A percentile compares a stretch with the other conserved stretches of the same genome.
Evolutionary conservation across 1,284 basidiomycete species (phyloP).

Genomic region (Cronartium quercuum): DNA sequence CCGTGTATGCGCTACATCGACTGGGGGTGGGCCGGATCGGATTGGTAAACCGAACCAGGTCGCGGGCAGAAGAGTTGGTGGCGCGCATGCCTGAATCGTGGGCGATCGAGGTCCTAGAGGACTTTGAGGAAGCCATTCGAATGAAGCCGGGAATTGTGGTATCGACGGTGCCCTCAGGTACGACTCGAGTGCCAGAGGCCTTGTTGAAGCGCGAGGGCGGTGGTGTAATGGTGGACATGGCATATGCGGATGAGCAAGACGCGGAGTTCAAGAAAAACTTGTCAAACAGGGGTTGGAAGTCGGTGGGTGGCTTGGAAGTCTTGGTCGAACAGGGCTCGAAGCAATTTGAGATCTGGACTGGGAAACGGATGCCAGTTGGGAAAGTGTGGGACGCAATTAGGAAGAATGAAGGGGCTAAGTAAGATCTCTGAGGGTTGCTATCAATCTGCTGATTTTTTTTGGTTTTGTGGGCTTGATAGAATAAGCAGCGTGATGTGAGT

Average conservation of each 20-base stretch:
- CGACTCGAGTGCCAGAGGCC: conserved; percentile 53
- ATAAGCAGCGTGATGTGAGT: too few species aligned
- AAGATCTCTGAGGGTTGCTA: background rate
- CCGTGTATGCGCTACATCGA: conserved; percentile 74
- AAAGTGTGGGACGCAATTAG: conserved; percentile 38
- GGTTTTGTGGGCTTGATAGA: background rate
- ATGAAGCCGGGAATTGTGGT: conserved; percentile 53
- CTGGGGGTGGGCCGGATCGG: conserved; percentile 67
- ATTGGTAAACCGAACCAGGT: conserved; percentile 72
- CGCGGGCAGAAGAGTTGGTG: conserved; percentile 65
- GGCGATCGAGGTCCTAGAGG: conserved; percentile 57
- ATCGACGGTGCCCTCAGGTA: background rate
- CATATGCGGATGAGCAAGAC: conserved; percentile 71
- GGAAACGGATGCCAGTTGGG: conserved; percentile 22
- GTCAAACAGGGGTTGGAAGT: conserved; percentile 57
- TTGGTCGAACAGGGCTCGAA: conserved; percentile 77
- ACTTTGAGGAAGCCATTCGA: conserved; percentile 42
- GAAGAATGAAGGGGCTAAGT: background rate
- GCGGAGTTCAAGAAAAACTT: conserved; percentile 60
- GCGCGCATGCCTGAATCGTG: conserved; percentile 58
- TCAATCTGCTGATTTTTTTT: background rate
- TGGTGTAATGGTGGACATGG: conserved; percentile 81
- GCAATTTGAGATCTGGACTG: conserved; percentile 78
- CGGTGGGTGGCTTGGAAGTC: conserved; percentile 72
- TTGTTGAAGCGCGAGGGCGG: conserved; percentile 49